phyloP scores from a whole-genome alignment of 2,329 filamentous ascomycete species.

The Apiospora malaysiana region DNA sequence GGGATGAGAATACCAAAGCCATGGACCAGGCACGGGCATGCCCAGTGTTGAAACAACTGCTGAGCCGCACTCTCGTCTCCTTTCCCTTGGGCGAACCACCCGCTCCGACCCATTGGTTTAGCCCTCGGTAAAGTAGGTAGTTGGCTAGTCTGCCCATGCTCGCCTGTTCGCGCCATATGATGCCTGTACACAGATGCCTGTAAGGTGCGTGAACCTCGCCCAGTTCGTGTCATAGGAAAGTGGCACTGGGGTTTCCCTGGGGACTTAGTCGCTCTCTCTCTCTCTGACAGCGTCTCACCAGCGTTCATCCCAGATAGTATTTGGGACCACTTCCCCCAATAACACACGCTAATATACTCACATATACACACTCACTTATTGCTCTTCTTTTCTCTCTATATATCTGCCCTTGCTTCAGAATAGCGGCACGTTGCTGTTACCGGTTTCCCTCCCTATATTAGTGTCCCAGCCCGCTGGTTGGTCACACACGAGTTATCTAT shows the following conservation, averaged over 20 bases:
- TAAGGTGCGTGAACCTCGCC: not conserved
- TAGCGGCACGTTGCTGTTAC: not conserved
- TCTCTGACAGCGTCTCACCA: not conserved
- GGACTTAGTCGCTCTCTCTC: too few relatives aligned
- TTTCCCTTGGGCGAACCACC: not conserved
- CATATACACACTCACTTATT: not conserved
- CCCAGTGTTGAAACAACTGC: conserved; percentile 6
- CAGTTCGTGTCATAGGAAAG: not conserved
- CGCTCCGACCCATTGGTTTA: not conserved
- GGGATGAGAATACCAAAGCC: not conserved
- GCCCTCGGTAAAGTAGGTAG: not conserved
- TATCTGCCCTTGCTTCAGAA: not conserved
- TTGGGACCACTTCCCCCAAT: not conserved
- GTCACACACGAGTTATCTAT: too few relatives aligned
- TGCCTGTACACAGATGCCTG: not conserved
- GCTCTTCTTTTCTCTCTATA: too few relatives aligned
- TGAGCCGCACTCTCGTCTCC: not conserved
- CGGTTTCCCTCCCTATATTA: not conserved
- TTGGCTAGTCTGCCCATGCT: not conserved
- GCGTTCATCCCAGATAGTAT: not conserved
- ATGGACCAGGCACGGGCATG: not conserved
- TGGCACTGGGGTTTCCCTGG: conserved; percentile 16
- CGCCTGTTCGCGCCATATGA: not conserved
- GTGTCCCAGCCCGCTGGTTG: not conserved
- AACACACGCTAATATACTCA: too few relatives aligned